These are phyloP conservation scores for Cinnamomum chago DNA, from an alignment of 164 flowering plant species.

Conservation along the genomic window DNA sequence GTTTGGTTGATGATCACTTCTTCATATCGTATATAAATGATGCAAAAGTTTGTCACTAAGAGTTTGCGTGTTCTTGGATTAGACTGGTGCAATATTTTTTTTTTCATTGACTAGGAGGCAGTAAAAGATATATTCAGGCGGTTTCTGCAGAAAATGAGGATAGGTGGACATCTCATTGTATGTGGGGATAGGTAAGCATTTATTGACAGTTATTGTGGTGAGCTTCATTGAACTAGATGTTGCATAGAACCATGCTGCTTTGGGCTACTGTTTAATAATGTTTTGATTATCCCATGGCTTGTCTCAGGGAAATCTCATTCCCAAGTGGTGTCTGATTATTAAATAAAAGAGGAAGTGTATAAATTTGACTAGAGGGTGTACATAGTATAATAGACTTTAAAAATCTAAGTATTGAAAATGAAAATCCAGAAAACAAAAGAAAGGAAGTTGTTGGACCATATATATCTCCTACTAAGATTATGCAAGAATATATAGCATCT, in stretches of 20 bases:
- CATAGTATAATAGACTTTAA: too few relatives aligned
- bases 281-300: too few relatives aligned
- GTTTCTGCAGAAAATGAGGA: conserved; percentile 34
- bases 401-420: too few relatives aligned
- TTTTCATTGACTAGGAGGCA: conserved; percentile 27
- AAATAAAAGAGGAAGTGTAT: too few relatives aligned
- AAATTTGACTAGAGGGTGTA: too few relatives aligned
- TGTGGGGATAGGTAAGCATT: conserved; percentile 42
- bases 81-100: not conserved
- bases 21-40: not conserved
- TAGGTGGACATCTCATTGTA: conserved; percentile 38
- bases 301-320: too few relatives aligned
- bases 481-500: too few relatives aligned
- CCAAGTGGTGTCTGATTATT: too few relatives aligned
- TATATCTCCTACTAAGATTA: too few relatives aligned
- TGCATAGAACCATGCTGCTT: not conserved
- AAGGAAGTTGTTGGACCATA: too few relatives aligned
- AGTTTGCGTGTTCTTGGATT: not conserved
- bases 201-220: not conserved
- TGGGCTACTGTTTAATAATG: too few relatives aligned
- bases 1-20: conserved; percentile 15
- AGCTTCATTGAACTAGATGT: not conserved
- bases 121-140: conserved; percentile 25
- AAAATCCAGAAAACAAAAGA: too few relatives aligned
- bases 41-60: not conserved